These are phyloP conservation scores for Backusella tuberculispora DNA, from an alignment of 192 early-diverging fungal species.

Conservation along the genomic window DNA sequence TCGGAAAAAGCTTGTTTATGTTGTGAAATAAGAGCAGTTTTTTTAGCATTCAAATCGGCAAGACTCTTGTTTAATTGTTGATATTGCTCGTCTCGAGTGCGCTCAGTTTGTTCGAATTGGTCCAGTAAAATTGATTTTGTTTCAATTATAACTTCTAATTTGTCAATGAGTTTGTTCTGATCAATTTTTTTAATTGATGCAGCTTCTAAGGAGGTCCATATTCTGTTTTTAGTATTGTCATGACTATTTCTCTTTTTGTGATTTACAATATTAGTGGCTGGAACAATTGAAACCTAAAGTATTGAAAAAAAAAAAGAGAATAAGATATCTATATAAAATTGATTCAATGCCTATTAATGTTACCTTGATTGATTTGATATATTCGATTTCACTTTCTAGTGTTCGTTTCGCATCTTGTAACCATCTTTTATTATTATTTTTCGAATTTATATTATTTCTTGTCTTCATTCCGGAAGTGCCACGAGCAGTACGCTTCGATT, in stretches of 20 bases:
- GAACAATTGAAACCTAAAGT: not conserved
- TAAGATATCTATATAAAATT: not conserved
- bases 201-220: not conserved
- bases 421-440: not conserved
- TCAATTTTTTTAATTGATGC: not conserved
- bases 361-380: slow-evolving; percentile 9
- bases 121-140: not conserved
- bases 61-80: slow-evolving; percentile 22
- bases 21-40: not conserved
- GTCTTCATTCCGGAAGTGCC: not conserved
- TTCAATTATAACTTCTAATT: not conserved
- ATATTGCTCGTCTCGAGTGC: not conserved
- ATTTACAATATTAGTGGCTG: not conserved
- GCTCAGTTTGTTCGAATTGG: slow-evolving; percentile 24
- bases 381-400: slow-evolving; percentile 9
- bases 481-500: not conserved
- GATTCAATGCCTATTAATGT: too few relatives aligned
- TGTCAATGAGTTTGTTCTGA: not conserved
- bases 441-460: not conserved
- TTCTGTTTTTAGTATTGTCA: not conserved
- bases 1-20: slow-evolving; percentile 20
- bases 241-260: not conserved
- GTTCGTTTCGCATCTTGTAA: slow-evolving; percentile 1
- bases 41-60: not conserved
- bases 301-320: too few relatives aligned